A percentile compares a stretch with the other conserved stretches of the same genome.
Evolutionary conservation across 2,329 filamentous ascomycete species (phyloP).

Genomic region (Rutstroemia sp.): DNA sequence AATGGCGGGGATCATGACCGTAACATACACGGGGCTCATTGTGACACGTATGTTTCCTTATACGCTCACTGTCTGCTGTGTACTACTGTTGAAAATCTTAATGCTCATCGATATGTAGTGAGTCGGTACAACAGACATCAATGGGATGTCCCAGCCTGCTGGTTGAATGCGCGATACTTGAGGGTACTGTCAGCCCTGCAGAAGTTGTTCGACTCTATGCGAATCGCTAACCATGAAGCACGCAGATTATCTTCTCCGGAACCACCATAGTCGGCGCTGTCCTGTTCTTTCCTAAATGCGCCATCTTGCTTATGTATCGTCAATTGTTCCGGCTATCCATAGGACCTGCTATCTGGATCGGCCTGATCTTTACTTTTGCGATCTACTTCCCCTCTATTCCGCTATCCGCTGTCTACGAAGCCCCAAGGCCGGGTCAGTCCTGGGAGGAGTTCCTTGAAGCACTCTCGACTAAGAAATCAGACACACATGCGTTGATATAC

Average conservation of each 20-base stretch:
- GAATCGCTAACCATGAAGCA: background rate
- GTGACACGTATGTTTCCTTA: background rate
- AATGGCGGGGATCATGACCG: background rate
- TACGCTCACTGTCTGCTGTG: too few species aligned
- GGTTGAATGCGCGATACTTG: background rate
- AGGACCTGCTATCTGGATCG: background rate
- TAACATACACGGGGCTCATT: background rate
- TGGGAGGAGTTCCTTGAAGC: background rate
- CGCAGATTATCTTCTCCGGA: background rate
- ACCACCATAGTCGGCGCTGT: background rate
- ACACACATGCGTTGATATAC: background rate
- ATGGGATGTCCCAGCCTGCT: background rate
- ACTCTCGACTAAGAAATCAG: background rate
- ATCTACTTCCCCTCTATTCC: background rate
- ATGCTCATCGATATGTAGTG: background rate
- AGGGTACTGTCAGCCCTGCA: background rate
- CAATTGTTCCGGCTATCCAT: background rate
- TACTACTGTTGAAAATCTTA: background rate
- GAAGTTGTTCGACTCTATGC: background rate
- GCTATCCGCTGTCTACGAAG: background rate
- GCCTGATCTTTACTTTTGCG: background rate
- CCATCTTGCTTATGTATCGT: background rate
- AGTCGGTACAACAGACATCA: background rate
- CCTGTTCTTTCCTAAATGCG: background rate
- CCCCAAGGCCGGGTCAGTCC: background rate